Percentiles rank a stretch among this genome's conserved stretches.
Evolutionary conservation across 2,329 filamentous ascomycete genomes (phyloP).

Genomic region (Cryphonectria japonica): DNA sequence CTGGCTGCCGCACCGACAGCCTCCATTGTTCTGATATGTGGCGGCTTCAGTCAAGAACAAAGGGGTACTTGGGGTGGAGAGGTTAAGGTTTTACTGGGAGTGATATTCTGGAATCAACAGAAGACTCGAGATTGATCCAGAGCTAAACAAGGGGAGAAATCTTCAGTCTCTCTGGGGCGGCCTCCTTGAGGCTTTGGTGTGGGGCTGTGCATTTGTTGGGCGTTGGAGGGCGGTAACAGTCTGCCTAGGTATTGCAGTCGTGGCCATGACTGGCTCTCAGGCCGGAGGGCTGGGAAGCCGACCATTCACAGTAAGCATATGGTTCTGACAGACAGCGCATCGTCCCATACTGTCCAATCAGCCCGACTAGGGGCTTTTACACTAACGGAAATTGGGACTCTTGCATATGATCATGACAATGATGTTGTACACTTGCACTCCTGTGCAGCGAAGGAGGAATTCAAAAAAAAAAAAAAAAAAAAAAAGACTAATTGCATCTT

Average conservation of each 20-base stretch:
- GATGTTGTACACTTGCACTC: neutral
- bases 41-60: neutral
- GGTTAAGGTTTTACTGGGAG: neutral
- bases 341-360: neutral
- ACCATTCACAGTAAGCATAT: neutral
- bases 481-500: neutral
- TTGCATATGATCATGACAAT: too few species aligned
- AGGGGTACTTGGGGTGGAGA: neutral
- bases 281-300: too few species aligned
- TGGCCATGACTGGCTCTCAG: neutral
- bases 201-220: neutral
- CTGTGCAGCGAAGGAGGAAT: neutral
- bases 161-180: neutral
- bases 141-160: neutral
- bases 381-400: neutral
- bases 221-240: neutral
- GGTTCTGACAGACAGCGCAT: neutral
- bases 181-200: neutral
- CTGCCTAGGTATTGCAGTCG: too few species aligned
- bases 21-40: neutral
- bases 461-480: too few species aligned
- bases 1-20: slow-evolving; percentile 28
- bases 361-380: neutral
- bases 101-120: neutral
- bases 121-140: neutral